Evolutionary conservation across 352 stramenopile genomes (phyloP), one percentile per base, ranked within the genome.

Genomic region (Pythium scleroteichum): DNA sequence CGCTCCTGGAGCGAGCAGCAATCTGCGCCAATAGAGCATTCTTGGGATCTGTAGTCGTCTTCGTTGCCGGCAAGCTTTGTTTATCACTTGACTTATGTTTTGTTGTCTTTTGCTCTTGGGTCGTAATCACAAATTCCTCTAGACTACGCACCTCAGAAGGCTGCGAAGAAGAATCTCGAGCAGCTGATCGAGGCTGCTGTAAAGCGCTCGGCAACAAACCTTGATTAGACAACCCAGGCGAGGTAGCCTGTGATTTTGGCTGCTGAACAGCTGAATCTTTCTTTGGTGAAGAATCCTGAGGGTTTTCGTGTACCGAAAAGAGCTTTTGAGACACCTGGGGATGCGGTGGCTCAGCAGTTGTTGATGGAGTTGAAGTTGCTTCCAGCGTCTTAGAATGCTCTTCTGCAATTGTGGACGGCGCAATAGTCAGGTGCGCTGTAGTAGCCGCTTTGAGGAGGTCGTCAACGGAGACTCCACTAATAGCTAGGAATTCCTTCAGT

Each of bases 361-460:
- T 4, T 9, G n/a, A 29, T 23, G 29, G 38, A 6, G 24, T 17
- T 19, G 33, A 14, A 8, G 10, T 17, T 8, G 17, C 8, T 10
- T 51, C 20, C 1, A 26, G 14, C 20, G 7, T 9, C n/a, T 59
- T 33, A 3, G 51, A 12, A 17, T 20, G n/a, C 23, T 62, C 38
- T 5, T 12, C 12, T 6, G 39, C 10, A 5, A 12, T 33, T 9
- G 38, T 22, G 17, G 64, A 59, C 17, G 68, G 38, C 29, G 72
- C 50, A 4, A 78, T 80, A 1, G 72, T 68, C 0, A 74, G 62
- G 20, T 72, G 76, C 48, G 78, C 58, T 40, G 64, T 88, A 23
- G 76, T 86, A 19, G 81, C 81, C 10, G 76, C 82, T 32, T 77
- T 80, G 40, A 90, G 68, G 20, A 94, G 62, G 61, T 92, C 81